Evolutionary conservation across 2,329 filamentous ascomycete species (phyloP).

Genomic region (Pseudogymnoascus sp.): DNA sequence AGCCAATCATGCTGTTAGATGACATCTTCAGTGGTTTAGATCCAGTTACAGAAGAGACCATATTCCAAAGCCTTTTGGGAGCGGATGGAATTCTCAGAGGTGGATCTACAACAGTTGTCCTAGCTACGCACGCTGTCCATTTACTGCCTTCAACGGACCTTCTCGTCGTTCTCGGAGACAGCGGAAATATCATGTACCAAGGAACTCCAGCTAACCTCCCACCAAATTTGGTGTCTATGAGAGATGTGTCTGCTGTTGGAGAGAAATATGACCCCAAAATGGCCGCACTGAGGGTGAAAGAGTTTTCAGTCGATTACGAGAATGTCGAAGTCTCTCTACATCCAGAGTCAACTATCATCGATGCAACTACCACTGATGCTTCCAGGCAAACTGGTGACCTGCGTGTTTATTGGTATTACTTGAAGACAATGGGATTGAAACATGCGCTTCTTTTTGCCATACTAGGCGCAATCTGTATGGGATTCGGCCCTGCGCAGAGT

Average conservation of each 20-base stretch:
- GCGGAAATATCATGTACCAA: conserved; percentile 12
- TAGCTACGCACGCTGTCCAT: conserved; percentile 25
- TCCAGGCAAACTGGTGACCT: conserved; percentile 21
- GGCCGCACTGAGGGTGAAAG: too few species aligned
- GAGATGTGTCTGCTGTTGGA: background rate
- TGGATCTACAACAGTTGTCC: conserved; percentile 28
- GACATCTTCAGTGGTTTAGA: conserved; percentile 22
- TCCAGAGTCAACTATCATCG: background rate
- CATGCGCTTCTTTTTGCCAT: background rate
- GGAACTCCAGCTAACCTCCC: conserved; percentile 5
- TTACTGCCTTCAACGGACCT: conserved; percentile 7
- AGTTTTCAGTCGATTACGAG: background rate
- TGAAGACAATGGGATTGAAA: conserved; percentile 21
- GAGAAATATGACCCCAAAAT: background rate
- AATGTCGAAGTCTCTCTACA: background rate
- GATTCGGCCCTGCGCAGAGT: background rate
- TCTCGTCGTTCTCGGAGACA: conserved; percentile 13
- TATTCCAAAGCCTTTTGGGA: conserved; percentile 16
- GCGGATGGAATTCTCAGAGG: conserved; percentile 11
- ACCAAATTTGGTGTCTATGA: background rate
- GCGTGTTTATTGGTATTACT: conserved; percentile 25
- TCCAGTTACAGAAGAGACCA: conserved; percentile 15
- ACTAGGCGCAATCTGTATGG: background rate
- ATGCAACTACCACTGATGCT: background rate
- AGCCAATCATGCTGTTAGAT: conserved; percentile 18